phyloP scores from a whole-genome alignment of 176 grass and related monocot species.

The Eleusine coracana region DNA sequence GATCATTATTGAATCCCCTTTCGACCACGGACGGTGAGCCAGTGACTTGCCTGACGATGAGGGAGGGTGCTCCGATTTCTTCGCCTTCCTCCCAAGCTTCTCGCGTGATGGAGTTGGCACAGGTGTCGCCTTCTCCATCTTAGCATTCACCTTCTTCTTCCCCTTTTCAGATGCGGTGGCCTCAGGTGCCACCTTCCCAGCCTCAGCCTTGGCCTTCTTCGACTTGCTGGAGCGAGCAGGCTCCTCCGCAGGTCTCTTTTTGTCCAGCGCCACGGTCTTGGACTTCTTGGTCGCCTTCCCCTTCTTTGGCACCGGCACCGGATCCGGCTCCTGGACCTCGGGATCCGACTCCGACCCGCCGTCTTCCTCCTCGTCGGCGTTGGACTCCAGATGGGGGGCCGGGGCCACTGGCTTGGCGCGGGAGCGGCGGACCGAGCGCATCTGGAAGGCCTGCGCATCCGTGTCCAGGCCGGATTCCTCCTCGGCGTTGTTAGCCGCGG shows the following conservation, averaged over 20 bases:
- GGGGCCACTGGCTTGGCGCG: neutral
- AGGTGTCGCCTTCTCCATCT: neutral
- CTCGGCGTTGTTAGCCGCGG: neutral
- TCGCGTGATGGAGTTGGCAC: neutral
- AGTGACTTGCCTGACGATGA: neutral
- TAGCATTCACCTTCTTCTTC: neutral
- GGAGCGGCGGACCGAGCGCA: conserved; percentile 18
- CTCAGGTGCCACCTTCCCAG: neutral
- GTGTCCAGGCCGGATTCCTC: conserved; percentile 27
- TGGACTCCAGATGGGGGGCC: neutral
- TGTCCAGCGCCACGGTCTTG: neutral
- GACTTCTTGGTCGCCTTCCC: neutral
- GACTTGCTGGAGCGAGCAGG: neutral
- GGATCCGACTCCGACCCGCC: neutral
- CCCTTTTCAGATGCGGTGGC: too few relatives aligned
- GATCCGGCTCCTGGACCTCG: neutral
- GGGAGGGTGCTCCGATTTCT: too few relatives aligned
- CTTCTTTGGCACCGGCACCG: neutral
- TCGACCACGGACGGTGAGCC: neutral
- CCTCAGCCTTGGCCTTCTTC: conserved; percentile 33
- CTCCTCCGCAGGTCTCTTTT: conserved; percentile 32
- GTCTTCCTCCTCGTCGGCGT: conserved; percentile 7
- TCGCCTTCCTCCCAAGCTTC: neutral
- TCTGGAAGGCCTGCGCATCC: conserved; percentile 9
- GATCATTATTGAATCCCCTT: conserved; percentile 27